Percentiles rank a stretch among this genome's conserved stretches.
phyloP scores from a whole-genome alignment of 1,284 basidiomycete species.

The Trichosporon sp. region DNA sequence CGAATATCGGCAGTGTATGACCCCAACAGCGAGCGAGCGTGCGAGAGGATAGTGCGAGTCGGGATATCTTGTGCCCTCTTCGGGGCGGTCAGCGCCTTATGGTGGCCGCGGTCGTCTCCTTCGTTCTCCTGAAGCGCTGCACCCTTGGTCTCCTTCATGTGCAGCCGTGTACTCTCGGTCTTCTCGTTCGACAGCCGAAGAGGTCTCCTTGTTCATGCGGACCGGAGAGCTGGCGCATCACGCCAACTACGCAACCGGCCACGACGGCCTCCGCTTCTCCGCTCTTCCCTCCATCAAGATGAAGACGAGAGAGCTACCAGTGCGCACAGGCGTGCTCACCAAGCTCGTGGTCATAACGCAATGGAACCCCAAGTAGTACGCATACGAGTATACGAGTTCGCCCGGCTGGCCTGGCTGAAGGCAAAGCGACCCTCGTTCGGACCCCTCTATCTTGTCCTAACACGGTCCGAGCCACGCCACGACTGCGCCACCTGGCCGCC shows the following conservation, averaged over 20 bases:
- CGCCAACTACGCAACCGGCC: no score
- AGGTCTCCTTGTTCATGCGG: no score
- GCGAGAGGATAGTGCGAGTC: background rate
- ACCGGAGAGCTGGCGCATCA: no score
- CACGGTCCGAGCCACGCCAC: constrained; percentile 4
- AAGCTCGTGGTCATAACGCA: background rate
- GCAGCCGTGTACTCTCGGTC: no score
- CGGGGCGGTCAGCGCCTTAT: background rate
- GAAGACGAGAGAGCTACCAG: background rate
- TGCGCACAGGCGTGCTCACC: background rate
- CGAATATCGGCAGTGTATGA: background rate
- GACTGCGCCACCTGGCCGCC: background rate
- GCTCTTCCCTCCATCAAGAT: no score
- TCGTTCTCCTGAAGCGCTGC: no score
- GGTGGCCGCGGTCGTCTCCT: background rate
- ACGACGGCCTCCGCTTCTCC: no score
- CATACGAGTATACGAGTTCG: background rate
- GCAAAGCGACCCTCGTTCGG: background rate
- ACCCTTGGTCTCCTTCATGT: no score
- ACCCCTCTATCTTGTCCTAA: background rate
- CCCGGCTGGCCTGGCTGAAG: background rate
- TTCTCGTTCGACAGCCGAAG: no score
- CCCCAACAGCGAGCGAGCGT: background rate
- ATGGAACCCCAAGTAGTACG: no score
- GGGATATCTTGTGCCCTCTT: background rate